Percentiles rank a stretch among this genome's conserved stretches.
These are phyloP conservation scores for Oxyria digyna DNA, from an alignment of 148 eudicot species.

Conservation along the genomic window DNA sequence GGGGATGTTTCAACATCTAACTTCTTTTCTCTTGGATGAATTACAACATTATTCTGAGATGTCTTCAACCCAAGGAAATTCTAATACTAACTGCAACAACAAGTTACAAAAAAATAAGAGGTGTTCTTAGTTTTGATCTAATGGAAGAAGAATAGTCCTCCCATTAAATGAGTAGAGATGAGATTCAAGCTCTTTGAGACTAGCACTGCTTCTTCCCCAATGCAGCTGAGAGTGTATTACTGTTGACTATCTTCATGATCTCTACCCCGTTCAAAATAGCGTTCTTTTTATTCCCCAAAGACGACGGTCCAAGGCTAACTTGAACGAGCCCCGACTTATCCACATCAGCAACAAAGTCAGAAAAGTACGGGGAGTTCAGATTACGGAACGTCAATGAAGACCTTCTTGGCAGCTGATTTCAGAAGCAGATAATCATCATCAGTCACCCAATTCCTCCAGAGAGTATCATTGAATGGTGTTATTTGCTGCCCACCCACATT, in stretches of 20 bases:
- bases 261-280: constrained; percentile 92
- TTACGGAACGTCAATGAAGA: constrained; percentile 38
- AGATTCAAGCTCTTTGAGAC: constrained; percentile 74
- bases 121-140: background rate
- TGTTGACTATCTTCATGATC: constrained; percentile 68
- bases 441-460: constrained; percentile 93
- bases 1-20: no score
- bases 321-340: constrained; percentile 35
- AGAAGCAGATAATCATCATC: constrained; percentile 59
- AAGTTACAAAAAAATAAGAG: no score
- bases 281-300: constrained; percentile 52
- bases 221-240: constrained; percentile 9
- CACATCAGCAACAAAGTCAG: constrained; percentile 48
- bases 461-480: constrained; percentile 88
- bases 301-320: constrained; percentile 80
- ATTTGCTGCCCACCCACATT: constrained; percentile 77
- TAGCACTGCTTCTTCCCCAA: constrained; percentile 41
- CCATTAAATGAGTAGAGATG: constrained; percentile 61
- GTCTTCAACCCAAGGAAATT: no score
- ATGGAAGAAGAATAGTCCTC: constrained; percentile 14
- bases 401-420: constrained; percentile 61
- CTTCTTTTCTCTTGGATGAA: no score
- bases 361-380: constrained; percentile 46
- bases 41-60: no score
- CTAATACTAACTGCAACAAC: no score